A percentile compares a stretch with the other conserved stretches of the same genome.
Evolutionary conservation across 2,329 filamentous ascomycete genomes (phyloP).

Genomic region (Hyphodiscus sp.): DNA sequence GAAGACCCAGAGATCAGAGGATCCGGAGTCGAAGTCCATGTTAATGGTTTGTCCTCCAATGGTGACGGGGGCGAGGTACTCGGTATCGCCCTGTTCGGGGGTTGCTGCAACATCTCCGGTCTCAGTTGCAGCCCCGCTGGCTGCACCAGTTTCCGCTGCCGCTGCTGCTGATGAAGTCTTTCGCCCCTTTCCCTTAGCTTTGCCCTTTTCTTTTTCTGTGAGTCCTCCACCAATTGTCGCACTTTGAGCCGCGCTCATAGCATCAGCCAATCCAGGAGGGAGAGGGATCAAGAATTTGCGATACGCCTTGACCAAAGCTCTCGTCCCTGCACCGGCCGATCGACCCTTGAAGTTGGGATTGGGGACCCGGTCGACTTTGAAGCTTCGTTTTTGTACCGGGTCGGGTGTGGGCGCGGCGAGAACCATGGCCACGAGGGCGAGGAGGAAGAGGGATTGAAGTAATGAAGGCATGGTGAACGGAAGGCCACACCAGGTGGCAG

Average conservation of each 20-base stretch:
- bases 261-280: slow-evolving; percentile 36
- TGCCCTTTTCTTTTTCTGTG: slow-evolving; percentile 4
- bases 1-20: slow-evolving; percentile 33
- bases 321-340: slow-evolving; percentile 26
- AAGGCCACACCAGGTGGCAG: slow-evolving; percentile 29
- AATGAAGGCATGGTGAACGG: slow-evolving; percentile 27
- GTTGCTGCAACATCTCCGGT: slow-evolving; percentile 57
- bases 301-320: slow-evolving; percentile 59
- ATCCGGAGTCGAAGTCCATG: slow-evolving; percentile 31
- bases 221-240: slow-evolving; percentile 3
- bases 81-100: slow-evolving; percentile 41
- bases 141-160: slow-evolving; percentile 1
- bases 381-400: slow-evolving; percentile 25
- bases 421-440: slow-evolving; percentile 41
- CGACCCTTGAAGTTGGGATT: slow-evolving; percentile 39
- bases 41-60: slow-evolving; percentile 30
- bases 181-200: background rate
- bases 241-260: slow-evolving; percentile 17
- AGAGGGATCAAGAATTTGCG: slow-evolving; percentile 58
- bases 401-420: slow-evolving; percentile 42
- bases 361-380: slow-evolving; percentile 27
- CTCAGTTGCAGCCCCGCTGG: slow-evolving; percentile 10
- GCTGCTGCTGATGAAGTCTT: background rate
- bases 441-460: slow-evolving; percentile 33
- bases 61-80: slow-evolving; percentile 24